Percentiles rank a stretch among this genome's conserved stretches.
phyloP scores from a whole-genome alignment of 75 land plant species.

The Chamaecyparis obtusa region DNA sequence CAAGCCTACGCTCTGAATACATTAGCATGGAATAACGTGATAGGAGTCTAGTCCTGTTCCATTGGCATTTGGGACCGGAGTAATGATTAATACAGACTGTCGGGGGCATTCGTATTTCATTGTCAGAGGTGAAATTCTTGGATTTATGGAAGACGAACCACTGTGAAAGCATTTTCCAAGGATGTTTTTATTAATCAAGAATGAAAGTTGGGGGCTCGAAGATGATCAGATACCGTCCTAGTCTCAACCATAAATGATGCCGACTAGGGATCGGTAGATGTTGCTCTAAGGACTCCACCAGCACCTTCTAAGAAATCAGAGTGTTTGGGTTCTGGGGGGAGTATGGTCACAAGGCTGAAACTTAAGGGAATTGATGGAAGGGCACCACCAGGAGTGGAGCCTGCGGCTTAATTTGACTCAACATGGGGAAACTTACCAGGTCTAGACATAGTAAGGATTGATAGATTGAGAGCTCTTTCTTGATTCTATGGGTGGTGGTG shows the following conservation, averaged over 20 bases:
- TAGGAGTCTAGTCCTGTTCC: too few relatives aligned
- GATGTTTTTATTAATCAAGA: slow-evolving; percentile 33
- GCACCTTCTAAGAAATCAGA: slow-evolving; percentile 24
- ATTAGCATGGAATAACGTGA: too few relatives aligned
- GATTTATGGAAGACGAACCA: too few relatives aligned
- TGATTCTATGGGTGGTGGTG: slow-evolving; percentile 35
- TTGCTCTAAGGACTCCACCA: slow-evolving; percentile 20
- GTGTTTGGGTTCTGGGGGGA: slow-evolving; percentile 27
- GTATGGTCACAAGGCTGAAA: slow-evolving; percentile 33
- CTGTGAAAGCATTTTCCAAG: not conserved
- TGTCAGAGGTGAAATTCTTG: too few relatives aligned
- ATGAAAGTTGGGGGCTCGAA: slow-evolving; percentile 21
- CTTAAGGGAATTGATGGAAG: slow-evolving; percentile 33
- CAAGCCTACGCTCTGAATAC: too few relatives aligned
- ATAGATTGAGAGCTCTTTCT: slow-evolving; percentile 32
- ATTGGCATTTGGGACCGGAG: too few relatives aligned
- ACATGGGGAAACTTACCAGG: slow-evolving; percentile 23
- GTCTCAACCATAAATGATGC: slow-evolving; percentile 26
- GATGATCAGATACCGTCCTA: slow-evolving; percentile 19
- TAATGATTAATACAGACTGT: too few relatives aligned
- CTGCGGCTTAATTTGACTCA: slow-evolving; percentile 28
- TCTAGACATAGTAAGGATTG: slow-evolving; percentile 26
- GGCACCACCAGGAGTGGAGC: slow-evolving; percentile 35
- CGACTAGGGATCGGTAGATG: slow-evolving; percentile 33
- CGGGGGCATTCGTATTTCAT: too few relatives aligned